Base-by-base conservation (phyloP, 2,329 filamentous ascomycete species). In the Penicillium concentricum region DNA sequence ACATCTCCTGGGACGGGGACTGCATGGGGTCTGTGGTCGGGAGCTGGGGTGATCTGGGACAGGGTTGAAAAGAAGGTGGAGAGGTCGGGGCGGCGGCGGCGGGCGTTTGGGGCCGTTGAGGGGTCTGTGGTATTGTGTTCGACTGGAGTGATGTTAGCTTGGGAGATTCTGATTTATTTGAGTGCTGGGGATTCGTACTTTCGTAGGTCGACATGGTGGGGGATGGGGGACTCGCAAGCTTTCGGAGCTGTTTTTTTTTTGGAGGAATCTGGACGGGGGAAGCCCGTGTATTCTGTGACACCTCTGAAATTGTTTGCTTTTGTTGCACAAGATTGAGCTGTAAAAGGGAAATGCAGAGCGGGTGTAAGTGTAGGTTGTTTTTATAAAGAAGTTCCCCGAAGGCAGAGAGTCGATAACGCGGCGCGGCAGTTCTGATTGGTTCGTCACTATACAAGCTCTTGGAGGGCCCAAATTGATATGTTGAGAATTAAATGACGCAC, bases 31-130 rank as follows among this genome's bases (percentile, higher is more conserved):
- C 86, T 83, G 62, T 64, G 52, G 79, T 78, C 47, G 81, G 82
- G 44, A 73, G 66, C 54, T 75, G 76, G 81, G 9, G 81, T 84
- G 55, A 85, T 80, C 64, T 86, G 82, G 58, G 75, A 74, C 48
- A 87, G 82, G 43, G 82, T 82, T 56, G 81, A 79, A 75, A 87
- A 87, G 78, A 88, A 87, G 65, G 84, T 85, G 39, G 82, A 84
- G 39, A 87, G 80, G 69, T 88, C 85, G 28, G 85, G 85, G 50
- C 84, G 82, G 61, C 83, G 83, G 52, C 75, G 74, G 34, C 73
- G 72, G 18, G 74, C 73, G 60, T 51, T 50, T 26, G 51, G 50
- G 49, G 54, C 39, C 50, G 62, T 58, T 52, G 66, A 65, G 51
- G 68, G 69, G 60, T 73, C 69, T 56, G 62, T 63, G 44, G 72